Base-by-base conservation (phyloP, 2,329 filamentous ascomycete genomes). In the Coniochaeta sp. region DNA sequence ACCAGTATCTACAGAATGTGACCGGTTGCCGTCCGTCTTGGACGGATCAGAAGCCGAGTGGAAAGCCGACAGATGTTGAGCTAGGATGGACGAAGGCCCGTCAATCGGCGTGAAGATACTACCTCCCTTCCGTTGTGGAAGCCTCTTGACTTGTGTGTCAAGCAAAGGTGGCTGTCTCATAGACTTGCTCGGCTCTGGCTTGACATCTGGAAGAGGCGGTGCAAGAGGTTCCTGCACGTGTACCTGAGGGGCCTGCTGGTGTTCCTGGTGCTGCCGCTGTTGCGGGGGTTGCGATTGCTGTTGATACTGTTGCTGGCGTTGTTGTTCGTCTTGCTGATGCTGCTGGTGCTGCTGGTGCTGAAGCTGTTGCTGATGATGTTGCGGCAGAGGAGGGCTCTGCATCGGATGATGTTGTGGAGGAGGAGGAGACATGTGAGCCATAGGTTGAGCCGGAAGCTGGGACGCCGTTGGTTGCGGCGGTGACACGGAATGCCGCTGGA, bases 101-200 rank as follows among this genome's bases (percentile, higher is more conserved):
- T 98, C 95, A 63, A 99, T 96, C 0, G 95, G 95, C 0, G 95
- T 99, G 71, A 98, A 98, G 62, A 99, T 98, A 72, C 93, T 97
- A 71, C 93, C 89, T 24, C 89, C 88, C 72, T 93, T 93, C 36
- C 90, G 87, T 68, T 88, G 89, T 2, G 89, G 87, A 64, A 90
- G 77, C 65, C 83, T 85, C 72, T 84, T 84, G 63, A 85, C 81
- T 19, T 78, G 78, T 6, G 78, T 84, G 65, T 82, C 82, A 58
- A 82, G 69, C 50, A 80, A 67, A 9, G 75, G 80, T 36, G 77
- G 75, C 61, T 77, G 74, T 24, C 68, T 67, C 3, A 75, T 74
- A 38, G 54, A 34, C 77, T 73, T 17, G 74, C 10, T 76, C 72
- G 12, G 30, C 36, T 85, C 81, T 9, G 71, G 68, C 65, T 77